Percentiles rank a stretch among this genome's conserved stretches.
These are phyloP conservation scores for Beta lomatogona DNA, from an alignment of 179 eudicot species.

Conservation along the genomic window DNA sequence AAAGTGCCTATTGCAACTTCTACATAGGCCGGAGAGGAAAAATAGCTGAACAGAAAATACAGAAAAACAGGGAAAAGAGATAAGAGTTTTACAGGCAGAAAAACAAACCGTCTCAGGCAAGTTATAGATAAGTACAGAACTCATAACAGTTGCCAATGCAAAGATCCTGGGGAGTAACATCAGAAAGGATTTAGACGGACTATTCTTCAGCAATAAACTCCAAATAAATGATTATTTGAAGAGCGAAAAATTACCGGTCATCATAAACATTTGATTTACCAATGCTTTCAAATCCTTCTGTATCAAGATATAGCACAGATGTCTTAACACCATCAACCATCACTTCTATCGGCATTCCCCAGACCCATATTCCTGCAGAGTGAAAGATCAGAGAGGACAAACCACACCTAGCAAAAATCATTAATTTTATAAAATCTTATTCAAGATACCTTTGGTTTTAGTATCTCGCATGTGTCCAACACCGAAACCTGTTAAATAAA, in stretches of 20 bases:
- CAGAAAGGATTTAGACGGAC: conserved; percentile 13
- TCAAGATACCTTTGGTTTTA: conserved; percentile 78
- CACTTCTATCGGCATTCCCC: conserved; percentile 93
- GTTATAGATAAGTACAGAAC: conserved; percentile 92
- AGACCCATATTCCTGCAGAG: conserved; percentile 86
- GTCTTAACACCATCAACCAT: conserved; percentile 75
- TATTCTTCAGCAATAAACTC: not conserved
- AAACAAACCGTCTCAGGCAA: conserved; percentile 96
- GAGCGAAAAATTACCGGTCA: conserved; percentile 61
- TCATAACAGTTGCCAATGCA: conserved; percentile 95
- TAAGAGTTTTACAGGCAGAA: conserved; percentile 33
- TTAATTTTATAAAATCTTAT: not conserved
- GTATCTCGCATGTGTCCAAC: conserved; percentile 99
- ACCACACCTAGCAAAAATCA: not conserved
- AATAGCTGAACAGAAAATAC: not conserved
- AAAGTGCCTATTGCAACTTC: not conserved
- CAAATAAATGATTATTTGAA: conserved; percentile 15
- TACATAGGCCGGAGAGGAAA: not conserved
- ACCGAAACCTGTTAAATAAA: conserved; percentile 73
- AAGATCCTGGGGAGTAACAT: conserved; percentile 68
- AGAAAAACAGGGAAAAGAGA: conserved; percentile 17
- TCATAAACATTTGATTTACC: conserved; percentile 99
- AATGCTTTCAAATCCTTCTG: conserved; percentile 98
- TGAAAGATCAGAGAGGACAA: not conserved
- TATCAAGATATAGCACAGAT: conserved; percentile 91